Conservation (phyloP, 805 yeast genomes). For the Candida succiphila region DNA sequence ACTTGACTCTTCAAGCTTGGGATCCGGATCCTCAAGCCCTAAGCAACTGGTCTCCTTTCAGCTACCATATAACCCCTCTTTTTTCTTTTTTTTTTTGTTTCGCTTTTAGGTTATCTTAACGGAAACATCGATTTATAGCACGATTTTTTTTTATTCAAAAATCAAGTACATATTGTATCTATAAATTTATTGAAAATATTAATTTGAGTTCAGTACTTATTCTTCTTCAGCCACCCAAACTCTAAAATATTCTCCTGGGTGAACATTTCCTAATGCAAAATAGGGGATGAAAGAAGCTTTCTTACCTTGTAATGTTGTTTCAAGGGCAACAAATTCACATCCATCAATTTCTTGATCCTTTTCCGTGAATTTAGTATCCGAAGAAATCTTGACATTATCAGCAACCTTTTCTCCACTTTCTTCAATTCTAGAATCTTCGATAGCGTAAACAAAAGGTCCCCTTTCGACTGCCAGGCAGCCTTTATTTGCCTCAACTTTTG, state of each 20-base stretch:
- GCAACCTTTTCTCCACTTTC: too few relatives aligned
- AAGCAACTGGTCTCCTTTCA: too few relatives aligned
- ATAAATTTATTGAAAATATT: too few relatives aligned
- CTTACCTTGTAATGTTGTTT: slow-evolving; percentile 4
- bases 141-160: too few relatives aligned
- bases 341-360: background rate
- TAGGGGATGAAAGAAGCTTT: slow-evolving; percentile 10
- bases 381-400: slow-evolving; percentile 5
- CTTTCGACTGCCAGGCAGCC: slow-evolving; percentile 13
- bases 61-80: background rate
- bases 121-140: too few relatives aligned
- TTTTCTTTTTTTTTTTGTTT: background rate
- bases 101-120: too few relatives aligned
- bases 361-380: slow-evolving; percentile 3
- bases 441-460: slow-evolving; percentile 14
- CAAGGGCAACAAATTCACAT: slow-evolving; percentile 6
- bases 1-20: too few relatives aligned
- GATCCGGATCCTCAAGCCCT: too few relatives aligned
- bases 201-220: too few relatives aligned
- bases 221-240: slow-evolving; percentile 8
- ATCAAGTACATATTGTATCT: too few relatives aligned
- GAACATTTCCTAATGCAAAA: slow-evolving; percentile 12
- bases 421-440: slow-evolving; percentile 9
- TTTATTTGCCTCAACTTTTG: slow-evolving; percentile 9
- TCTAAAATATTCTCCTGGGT: slow-evolving; percentile 15